Base-by-base conservation (phyloP, 2,329 filamentous ascomycete species). In the Pseudodiploospora longispora region DNA sequence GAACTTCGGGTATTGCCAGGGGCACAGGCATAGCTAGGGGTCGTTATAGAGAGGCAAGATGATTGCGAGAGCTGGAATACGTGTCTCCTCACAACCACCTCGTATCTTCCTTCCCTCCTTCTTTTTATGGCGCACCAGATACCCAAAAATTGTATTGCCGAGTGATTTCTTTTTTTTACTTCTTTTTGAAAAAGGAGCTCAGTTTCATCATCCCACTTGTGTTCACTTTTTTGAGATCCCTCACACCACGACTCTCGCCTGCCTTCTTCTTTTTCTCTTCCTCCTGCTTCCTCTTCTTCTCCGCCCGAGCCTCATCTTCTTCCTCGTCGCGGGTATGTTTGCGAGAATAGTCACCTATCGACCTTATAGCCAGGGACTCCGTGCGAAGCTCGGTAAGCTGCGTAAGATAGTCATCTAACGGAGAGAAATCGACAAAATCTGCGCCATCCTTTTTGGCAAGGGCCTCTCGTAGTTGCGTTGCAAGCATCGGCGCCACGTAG, bases 151-250 rank as follows among this genome's bases (percentile, higher is more conserved):
- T 51, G 52, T 54, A 37, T 52, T 19, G 19, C 19, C 19, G 19
- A 19, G 19, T 19, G n/a, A 48, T 47, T 34, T 35, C 33, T 6
- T 39, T 38, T 34, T 30, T 37, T 52, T 52, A 55, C 49, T 76
- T 78, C 67, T 91, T 94, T 48, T 80, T 80, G 64, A 98, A 98
- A 67, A 98, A 98, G 49, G 83, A 78, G 60, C 87, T 95, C 77
- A 98, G 78, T 71, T 97, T 98, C 75, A 86, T 93, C 93, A 98
- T 98, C 2, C 93, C 93, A 27, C 68, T 79, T 0, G 85, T 90
- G 65, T 97, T 86, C 39, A 90, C 91, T 68, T 97, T 98, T 62
- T 85, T 85, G 57, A 98, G 62, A 39, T 90, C 77, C 59, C 82
- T 83, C 1, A 96, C 80, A 1, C 80, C 90, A 29, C 81, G 74